Evolutionary conservation across 177 flowering plant genomes (phyloP), one percentile per base, ranked within the genome.

Genomic region (Telopea speciosissima): DNA sequence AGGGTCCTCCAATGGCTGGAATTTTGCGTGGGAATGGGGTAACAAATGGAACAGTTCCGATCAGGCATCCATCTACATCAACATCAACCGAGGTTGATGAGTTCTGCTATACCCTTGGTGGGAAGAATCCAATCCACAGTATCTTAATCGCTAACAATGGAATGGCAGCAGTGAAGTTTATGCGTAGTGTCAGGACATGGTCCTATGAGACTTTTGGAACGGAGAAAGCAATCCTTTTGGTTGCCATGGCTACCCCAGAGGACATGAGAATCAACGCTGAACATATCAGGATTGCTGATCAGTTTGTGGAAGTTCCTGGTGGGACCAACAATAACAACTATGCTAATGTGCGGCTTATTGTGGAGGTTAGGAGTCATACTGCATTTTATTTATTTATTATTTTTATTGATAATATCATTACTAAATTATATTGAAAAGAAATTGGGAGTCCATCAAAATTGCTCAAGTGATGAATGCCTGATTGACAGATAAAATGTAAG

Each of bases 111-210:
- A 89, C 97, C 66, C 93, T 96, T 67, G 96, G 91, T 1, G 99
- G 99, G 65, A 85, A 87, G 64, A 82, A 64, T 76, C 96, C 99
- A 49, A 91, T 96, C 52, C 97, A 88, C 73, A 96, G 97, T 72
- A 93, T 96, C 73, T 87, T 96, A 72, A 87, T 96, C 73, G 93
- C 98, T 24, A 96, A 96, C 87, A 96, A 96, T 88, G 99, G 99
- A 79, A 96, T 96, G 99, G 99, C 97, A 19, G 99, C 99, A 31
- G 99, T 96, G 63, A 96, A 96, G 79, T 96, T 96, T 77, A 96
- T 96, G 72, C 87, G 98, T 25, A 96, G 99, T 77, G 75, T 96
- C 75, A 83, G 99, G 73, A 86, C 96, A 64, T 96, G 99, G 99
- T 91, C 92, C 44, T 88, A 88, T 76, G 92, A 89, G 61, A 87